Base-by-base conservation (phyloP, 352 stramenopile genomes). In the Elongisporangium senticosum region DNA sequence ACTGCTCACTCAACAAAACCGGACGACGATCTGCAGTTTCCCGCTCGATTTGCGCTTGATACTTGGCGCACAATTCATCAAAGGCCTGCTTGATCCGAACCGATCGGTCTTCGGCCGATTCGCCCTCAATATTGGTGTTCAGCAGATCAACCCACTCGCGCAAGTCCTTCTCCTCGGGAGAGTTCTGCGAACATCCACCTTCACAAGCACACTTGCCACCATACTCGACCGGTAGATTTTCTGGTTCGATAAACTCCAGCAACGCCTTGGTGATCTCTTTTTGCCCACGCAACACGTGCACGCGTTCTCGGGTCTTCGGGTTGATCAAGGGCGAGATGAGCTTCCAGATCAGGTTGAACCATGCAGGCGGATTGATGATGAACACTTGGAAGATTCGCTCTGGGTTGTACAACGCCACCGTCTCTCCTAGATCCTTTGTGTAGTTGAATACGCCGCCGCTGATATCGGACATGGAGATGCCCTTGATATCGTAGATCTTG, bases 301-400 rank as follows among this genome's bases (percentile, higher is more conserved):
- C 83, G 53, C 79, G 77, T 55, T 91, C 81, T 22, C 81, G 77
- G 13, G 81, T 91, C 58, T 89, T 88, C 24, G 75, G 69, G 52
- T 89, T 86, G 23, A 91, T 70, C 23, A 89, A 63, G n/a, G 81
- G 79, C 22, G 77, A 83, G 17, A 86, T 76, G 11, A 91, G 56
- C 58, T 89, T 89, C 81, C 81, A 91, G 51, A 91, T 89, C 24
- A 91, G 71, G 55, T 85, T 87, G 53, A 91, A 91, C 82, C 82
- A 91, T 10, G 67, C 61, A 22, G 82, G 82, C 11, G 77, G 77
- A 58, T 91, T 89, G 49, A 91, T 54, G 63, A 91, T 82, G 53
- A 91, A 87, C 8, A 89, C 63, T 26, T 90, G 77, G 56, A 77
- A 86, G 4, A 87, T 74, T 17, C 82, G 77, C 62, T 91, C 82